Conservation (phyloP, 2,329 filamentous ascomycete genomes). For the Phaeophleospora eucalypticola region DNA sequence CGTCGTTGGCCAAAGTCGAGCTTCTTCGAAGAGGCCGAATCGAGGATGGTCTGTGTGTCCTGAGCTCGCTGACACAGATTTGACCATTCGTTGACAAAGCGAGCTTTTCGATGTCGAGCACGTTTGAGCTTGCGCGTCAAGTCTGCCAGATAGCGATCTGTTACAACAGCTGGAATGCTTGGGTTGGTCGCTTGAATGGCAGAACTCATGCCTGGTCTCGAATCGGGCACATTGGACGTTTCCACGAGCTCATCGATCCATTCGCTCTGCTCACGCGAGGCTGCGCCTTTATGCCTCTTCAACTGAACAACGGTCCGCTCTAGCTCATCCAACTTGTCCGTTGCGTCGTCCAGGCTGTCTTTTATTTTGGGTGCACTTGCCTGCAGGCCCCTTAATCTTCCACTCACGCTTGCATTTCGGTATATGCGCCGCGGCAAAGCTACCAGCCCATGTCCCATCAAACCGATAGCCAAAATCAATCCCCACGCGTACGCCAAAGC, state of each 20-base stretch:
- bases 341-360: conserved; percentile 82
- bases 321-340: conserved; percentile 72
- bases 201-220: conserved; percentile 39
- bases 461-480: conserved; percentile 83
- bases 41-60: conserved; percentile 73
- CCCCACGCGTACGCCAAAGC: conserved; percentile 94
- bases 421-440: conserved; percentile 80
- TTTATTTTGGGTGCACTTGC: conserved; percentile 73
- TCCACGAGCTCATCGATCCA: conserved; percentile 96
- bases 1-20: conserved; percentile 63
- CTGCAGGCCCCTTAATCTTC: conserved; percentile 70
- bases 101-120: conserved; percentile 74
- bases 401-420: conserved; percentile 71
- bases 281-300: conserved; percentile 73
- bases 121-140: conserved; percentile 76
- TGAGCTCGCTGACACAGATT: conserved; percentile 69
- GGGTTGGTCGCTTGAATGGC: conserved; percentile 30
- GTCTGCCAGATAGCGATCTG: conserved; percentile 87
- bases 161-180: conserved; percentile 70
- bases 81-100: conserved; percentile 85
- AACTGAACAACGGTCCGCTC: conserved; percentile 78
- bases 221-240: conserved; percentile 65
- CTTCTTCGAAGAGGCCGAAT: conserved; percentile 74
- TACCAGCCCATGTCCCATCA: conserved; percentile 96
- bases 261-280: conserved; percentile 70